Conservation (phyloP, 2,329 filamentous ascomycete species). For the Cercospora beticola region DNA sequence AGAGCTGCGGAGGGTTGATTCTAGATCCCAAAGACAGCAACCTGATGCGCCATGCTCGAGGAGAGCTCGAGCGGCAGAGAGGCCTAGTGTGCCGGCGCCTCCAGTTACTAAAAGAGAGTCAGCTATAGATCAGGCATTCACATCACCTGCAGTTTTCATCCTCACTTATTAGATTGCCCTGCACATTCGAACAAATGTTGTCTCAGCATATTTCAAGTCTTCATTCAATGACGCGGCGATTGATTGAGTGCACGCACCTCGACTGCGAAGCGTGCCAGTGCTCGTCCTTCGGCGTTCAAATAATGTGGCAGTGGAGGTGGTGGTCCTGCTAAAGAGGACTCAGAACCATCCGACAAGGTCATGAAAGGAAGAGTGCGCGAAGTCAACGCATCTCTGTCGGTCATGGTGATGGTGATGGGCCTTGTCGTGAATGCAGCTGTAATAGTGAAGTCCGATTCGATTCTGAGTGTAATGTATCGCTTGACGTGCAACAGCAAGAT, state of each 20-base stretch:
- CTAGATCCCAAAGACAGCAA: slow-evolving; percentile 62
- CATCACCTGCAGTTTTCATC: slow-evolving; percentile 14
- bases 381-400: slow-evolving; percentile 46
- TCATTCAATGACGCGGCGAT: background rate
- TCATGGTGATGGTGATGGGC: slow-evolving; percentile 21
- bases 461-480: background rate
- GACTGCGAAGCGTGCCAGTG: slow-evolving; percentile 52
- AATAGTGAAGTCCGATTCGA: background rate
- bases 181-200: background rate
- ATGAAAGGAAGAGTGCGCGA: slow-evolving; percentile 51
- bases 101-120: slow-evolving; percentile 55
- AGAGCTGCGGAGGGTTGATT: slow-evolving; percentile 44
- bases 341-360: slow-evolving; percentile 48
- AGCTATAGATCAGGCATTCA: background rate
- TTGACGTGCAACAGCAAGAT: background rate
- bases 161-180: slow-evolving; percentile 55
- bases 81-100: slow-evolving; percentile 63
- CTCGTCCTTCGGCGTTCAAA: slow-evolving; percentile 44
- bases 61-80: slow-evolving; percentile 59
- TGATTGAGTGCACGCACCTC: slow-evolving; percentile 25
- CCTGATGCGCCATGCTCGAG: slow-evolving; percentile 66
- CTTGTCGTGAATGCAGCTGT: background rate
- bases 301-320: slow-evolving; percentile 46
- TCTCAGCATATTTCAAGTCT: background rate
- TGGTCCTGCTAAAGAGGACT: slow-evolving; percentile 45